These are phyloP conservation scores for Chalaropsis ovoidea DNA, from an alignment of 2,329 filamentous ascomycete species.

Conservation along the genomic window DNA sequence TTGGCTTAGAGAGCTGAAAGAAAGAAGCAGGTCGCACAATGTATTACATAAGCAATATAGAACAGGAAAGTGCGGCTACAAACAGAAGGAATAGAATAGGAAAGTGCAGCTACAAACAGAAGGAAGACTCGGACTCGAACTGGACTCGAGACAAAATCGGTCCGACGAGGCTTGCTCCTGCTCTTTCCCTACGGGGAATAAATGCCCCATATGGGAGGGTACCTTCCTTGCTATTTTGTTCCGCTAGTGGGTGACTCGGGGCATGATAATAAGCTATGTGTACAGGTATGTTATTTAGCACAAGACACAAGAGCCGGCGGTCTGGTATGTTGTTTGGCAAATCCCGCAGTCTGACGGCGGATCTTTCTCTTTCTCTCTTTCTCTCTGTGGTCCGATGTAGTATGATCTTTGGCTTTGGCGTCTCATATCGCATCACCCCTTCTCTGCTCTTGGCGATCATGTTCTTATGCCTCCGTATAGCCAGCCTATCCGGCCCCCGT, in stretches of 20 bases:
- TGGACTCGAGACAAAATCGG: neutral
- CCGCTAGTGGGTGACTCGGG: too few relatives aligned
- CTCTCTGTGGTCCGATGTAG: conserved; percentile 8
- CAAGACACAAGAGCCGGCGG: neutral
- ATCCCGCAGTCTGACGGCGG: neutral
- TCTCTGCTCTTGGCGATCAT: neutral
- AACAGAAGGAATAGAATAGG: neutral
- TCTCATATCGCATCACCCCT: neutral
- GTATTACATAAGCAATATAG: too few relatives aligned
- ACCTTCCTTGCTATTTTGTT: too few relatives aligned
- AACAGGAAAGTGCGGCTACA: neutral
- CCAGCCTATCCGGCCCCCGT: neutral
- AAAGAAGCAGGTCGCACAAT: neutral
- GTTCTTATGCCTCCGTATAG: neutral
- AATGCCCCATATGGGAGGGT: too few relatives aligned
- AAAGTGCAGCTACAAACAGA: neutral
- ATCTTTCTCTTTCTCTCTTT: neutral
- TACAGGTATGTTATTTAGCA: too few relatives aligned
- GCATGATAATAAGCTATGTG: too few relatives aligned
- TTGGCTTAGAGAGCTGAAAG: too few relatives aligned
- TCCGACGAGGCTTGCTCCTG: neutral
- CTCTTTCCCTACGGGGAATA: neutral
- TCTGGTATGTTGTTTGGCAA: neutral
- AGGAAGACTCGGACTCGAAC: neutral
- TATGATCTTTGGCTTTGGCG: conserved; percentile 1